Percentiles rank a stretch among this genome's conserved stretches.
These are phyloP conservation scores for Purshia tridentata DNA, from an alignment of 306 rosid species.

Conservation along the genomic window DNA sequence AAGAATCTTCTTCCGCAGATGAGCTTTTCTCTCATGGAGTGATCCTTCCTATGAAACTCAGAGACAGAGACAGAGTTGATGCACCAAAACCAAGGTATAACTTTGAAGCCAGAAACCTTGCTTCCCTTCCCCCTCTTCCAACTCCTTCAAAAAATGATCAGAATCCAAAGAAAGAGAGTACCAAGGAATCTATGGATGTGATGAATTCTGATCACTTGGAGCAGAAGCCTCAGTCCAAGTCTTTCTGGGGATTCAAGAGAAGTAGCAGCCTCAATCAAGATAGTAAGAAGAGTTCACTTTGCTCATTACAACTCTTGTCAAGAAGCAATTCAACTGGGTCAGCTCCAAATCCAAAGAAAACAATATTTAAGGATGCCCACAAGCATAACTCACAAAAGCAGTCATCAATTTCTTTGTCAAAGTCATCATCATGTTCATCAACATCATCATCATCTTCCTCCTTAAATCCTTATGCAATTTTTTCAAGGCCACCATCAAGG, in stretches of 20 bases:
- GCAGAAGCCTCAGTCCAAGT: constrained; percentile 48
- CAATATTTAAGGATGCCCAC: constrained; percentile 35
- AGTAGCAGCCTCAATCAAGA: constrained; percentile 77
- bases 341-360: constrained; percentile 46
- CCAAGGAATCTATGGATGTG: constrained; percentile 27
- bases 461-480: constrained; percentile 32
- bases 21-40: constrained; percentile 84
- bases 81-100: constrained; percentile 22
- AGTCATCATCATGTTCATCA: constrained; percentile 37
- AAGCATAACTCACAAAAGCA: constrained; percentile 39
- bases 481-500: constrained; percentile 54
- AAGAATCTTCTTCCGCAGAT: constrained; percentile 70
- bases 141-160: constrained; percentile 20
- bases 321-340: constrained; percentile 84
- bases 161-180: constrained; percentile 42
- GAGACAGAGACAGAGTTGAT: constrained; percentile 29
- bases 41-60: constrained; percentile 63
- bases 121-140: constrained; percentile 54
- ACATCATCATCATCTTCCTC: constrained; percentile 32
- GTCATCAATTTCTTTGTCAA: constrained; percentile 22
- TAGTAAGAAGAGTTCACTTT: constrained; percentile 42
- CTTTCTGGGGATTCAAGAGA: constrained; percentile 91
- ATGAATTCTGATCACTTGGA: constrained; percentile 23
- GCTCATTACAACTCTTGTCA: constrained; percentile 56
- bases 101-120: constrained; percentile 21